Evolutionary conservation across 2,329 filamentous ascomycete genomes (phyloP).

Genomic region (Ophiostoma australiae): DNA sequence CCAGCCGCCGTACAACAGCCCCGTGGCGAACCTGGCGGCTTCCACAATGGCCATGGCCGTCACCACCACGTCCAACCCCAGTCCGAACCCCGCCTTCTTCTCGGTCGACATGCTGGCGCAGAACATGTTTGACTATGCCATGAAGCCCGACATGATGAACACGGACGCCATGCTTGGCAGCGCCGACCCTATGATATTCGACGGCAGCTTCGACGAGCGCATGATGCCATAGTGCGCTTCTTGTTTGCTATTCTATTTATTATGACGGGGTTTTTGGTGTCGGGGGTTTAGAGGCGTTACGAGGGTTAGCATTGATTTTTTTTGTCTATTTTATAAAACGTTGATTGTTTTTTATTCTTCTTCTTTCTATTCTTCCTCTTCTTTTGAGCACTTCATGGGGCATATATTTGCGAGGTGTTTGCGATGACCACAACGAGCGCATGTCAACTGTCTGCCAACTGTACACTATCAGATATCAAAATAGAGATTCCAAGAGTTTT

Average conservation of each 20-base stretch:
- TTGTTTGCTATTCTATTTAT: background rate
- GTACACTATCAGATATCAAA: background rate
- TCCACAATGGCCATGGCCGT: slow-evolving; percentile 7
- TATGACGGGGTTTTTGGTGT: background rate
- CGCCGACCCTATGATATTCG: slow-evolving; percentile 56
- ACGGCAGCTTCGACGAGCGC: slow-evolving; percentile 45
- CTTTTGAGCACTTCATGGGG: background rate
- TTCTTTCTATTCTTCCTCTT: background rate
- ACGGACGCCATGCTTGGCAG: slow-evolving; percentile 55
- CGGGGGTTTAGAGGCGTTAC: background rate
- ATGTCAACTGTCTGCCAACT: background rate
- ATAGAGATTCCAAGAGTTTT: background rate
- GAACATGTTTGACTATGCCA: slow-evolving; percentile 47
- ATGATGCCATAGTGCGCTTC: background rate
- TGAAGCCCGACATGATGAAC: slow-evolving; percentile 52
- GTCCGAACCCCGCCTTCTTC: slow-evolving; percentile 32
- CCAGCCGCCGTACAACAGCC: no score
- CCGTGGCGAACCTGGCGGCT: background rate
- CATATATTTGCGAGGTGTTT: background rate
- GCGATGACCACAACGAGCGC: background rate
- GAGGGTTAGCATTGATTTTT: background rate
- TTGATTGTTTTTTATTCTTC: background rate
- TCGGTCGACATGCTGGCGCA: slow-evolving; percentile 47
- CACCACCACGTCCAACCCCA: no score
- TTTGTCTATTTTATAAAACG: background rate